A percentile compares a stretch with the other conserved stretches of the same genome.
Conservation (phyloP, 2,329 filamentous ascomycete species). For the Fusarium sp. region DNA sequence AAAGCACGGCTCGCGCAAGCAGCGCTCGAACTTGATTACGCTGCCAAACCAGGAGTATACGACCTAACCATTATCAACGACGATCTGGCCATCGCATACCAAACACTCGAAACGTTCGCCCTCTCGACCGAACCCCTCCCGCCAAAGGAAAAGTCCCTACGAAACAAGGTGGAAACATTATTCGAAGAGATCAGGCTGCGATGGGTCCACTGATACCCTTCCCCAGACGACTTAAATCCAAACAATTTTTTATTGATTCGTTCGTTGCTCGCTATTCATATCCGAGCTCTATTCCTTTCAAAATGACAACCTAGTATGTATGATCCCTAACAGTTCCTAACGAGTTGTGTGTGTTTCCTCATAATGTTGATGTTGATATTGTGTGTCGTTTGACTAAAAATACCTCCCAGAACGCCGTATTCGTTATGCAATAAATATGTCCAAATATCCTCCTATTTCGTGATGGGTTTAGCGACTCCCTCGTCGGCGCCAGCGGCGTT, state of each 20-base stretch:
- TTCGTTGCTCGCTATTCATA: not conserved
- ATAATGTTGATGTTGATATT: not conserved
- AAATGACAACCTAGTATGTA: slow-evolving; percentile 13
- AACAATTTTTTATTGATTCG: not conserved
- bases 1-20: not conserved
- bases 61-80: not conserved
- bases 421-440: not conserved
- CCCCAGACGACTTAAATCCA: not conserved
- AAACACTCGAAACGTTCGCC: not conserved
- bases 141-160: not conserved
- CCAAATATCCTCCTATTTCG: not conserved
- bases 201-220: not conserved
- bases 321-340: slow-evolving; percentile 4
- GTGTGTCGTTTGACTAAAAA: not conserved
- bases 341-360: slow-evolving; percentile 8
- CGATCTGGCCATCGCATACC: not conserved
- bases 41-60: not conserved
- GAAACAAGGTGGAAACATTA: not conserved
- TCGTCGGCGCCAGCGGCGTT: slow-evolving; percentile 13
- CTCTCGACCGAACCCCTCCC: not conserved
- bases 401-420: slow-evolving; percentile 4
- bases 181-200: not conserved
- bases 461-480: not conserved
- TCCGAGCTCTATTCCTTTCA: not conserved
- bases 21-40: not conserved